phyloP scores from a whole-genome alignment of 805 yeast species.

The Pichia phayaonensis region DNA sequence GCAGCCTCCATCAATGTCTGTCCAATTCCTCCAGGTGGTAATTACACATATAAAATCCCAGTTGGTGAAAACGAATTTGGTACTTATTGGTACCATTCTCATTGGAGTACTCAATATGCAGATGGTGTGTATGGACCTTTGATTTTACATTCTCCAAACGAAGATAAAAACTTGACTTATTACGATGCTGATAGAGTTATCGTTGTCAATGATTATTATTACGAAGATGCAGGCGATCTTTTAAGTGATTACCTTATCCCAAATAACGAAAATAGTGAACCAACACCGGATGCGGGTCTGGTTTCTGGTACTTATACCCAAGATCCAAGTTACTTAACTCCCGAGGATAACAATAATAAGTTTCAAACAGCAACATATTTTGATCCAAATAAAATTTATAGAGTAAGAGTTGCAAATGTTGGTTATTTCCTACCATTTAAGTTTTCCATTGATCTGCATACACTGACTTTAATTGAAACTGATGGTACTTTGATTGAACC shows the following conservation, averaged over 20 bases:
- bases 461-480: slow-evolving; percentile 46
- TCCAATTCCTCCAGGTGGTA: slow-evolving; percentile 14
- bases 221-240: slow-evolving; percentile 22
- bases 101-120: slow-evolving; percentile 18
- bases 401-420: slow-evolving; percentile 43
- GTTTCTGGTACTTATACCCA: slow-evolving; percentile 13
- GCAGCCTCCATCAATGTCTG: slow-evolving; percentile 15
- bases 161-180: slow-evolving; percentile 19
- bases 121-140: slow-evolving; percentile 22
- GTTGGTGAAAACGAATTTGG: slow-evolving; percentile 16
- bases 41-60: slow-evolving; percentile 15
- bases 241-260: slow-evolving; percentile 13
- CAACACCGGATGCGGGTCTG: slow-evolving; percentile 20
- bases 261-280: slow-evolving; percentile 19
- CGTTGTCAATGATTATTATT: slow-evolving; percentile 44
- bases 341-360: too few relatives aligned
- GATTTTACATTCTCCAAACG: slow-evolving; percentile 15
- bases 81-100: slow-evolving; percentile 22
- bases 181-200: slow-evolving; percentile 43
- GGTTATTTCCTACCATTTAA: slow-evolving; percentile 55
- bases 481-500: slow-evolving; percentile 54
- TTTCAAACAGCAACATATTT: slow-evolving; percentile 26
- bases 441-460: slow-evolving; percentile 46
- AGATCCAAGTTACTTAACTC: too few relatives aligned
- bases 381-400: slow-evolving; percentile 36